phyloP scores from a whole-genome alignment of 1,284 basidiomycete genomes.

The Rhodotorula sp. region DNA sequence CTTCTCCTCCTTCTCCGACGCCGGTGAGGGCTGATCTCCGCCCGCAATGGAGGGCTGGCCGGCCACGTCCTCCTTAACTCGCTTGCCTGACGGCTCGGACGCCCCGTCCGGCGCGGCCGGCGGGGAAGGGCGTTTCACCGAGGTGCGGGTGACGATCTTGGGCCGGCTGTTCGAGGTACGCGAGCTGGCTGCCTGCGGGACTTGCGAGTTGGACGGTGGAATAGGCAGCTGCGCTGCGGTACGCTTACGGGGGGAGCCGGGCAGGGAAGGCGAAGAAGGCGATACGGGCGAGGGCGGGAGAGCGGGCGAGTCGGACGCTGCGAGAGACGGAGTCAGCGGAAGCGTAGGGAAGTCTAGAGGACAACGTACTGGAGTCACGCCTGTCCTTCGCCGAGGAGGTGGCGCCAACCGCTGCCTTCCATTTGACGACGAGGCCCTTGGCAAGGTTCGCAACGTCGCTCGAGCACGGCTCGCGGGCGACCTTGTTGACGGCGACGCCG shows the following conservation, averaged over 20 bases:
- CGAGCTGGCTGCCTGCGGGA: background rate
- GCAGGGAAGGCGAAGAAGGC: background rate
- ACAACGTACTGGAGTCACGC: background rate
- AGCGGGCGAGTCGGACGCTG: background rate
- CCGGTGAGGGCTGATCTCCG: too few species aligned
- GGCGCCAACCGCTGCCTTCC: constrained; percentile 10
- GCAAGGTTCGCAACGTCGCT: constrained; percentile 70
- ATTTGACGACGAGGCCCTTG: constrained; percentile 83
- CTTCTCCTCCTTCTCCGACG: background rate
- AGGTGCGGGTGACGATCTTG: background rate
- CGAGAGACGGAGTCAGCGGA: background rate
- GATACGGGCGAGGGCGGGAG: background rate
- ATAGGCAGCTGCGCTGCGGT: too few species aligned
- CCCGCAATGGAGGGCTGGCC: too few species aligned
- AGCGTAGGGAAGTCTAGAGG: fast-evolving
- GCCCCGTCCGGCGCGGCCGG: background rate
- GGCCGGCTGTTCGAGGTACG: background rate
- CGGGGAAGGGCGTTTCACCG: background rate
- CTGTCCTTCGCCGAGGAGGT: background rate
- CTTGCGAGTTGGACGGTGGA: too few species aligned
- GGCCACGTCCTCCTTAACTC: background rate
- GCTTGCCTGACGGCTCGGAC: background rate
- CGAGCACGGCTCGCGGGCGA: background rate
- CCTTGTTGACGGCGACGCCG: constrained; percentile 80
- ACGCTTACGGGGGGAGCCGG: too few species aligned